A percentile compares a stretch with the other conserved stretches of the same genome.
Evolutionary conservation across 2,329 filamentous ascomycete species (phyloP).

Genomic region (Tolypocladium sp.): DNA sequence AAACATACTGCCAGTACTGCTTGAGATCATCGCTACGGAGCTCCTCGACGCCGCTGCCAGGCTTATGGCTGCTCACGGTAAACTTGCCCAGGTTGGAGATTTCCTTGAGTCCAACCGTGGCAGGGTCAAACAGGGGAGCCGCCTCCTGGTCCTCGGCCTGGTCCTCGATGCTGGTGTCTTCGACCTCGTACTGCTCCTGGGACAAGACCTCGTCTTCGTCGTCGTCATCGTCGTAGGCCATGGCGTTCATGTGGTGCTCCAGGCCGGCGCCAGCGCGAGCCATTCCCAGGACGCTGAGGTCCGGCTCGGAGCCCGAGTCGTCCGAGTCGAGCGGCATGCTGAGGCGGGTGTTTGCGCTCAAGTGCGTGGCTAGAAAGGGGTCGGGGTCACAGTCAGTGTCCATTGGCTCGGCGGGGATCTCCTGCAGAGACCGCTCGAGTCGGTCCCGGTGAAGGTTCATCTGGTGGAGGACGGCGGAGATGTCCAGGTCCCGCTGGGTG

Average conservation of each 20-base stretch:
- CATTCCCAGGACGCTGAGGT: constrained; percentile 26
- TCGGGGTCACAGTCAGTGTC: constrained; percentile 6
- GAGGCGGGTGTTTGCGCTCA: constrained; percentile 19
- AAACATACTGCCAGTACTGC: constrained; percentile 69
- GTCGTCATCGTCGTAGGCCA: constrained; percentile 17
- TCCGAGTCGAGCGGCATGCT: constrained; percentile 28
- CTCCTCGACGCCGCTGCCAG: constrained; percentile 68
- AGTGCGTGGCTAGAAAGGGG: constrained; percentile 16
- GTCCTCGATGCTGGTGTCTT: constrained; percentile 19
- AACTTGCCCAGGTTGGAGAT: constrained; percentile 78
- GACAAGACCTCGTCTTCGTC: constrained; percentile 15
- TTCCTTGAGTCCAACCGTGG: constrained; percentile 58
- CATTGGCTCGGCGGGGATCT: background rate
- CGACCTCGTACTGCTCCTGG: constrained; percentile 21
- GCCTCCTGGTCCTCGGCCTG: constrained; percentile 23
- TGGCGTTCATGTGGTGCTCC: constrained; percentile 19
- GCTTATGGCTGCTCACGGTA: constrained; percentile 75
- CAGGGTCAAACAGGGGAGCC: constrained; percentile 40
- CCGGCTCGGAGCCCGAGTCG: constrained; percentile 26
- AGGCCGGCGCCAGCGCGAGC: constrained; percentile 15
- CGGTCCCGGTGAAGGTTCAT: constrained; percentile 1
- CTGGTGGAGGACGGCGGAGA: constrained; percentile 4
- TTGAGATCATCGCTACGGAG: constrained; percentile 64
- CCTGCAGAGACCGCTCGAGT: background rate
- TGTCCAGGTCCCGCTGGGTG: background rate